Base-by-base conservation (phyloP, 768 basidiomycete species). In the Pleurotus djamor region DNA sequence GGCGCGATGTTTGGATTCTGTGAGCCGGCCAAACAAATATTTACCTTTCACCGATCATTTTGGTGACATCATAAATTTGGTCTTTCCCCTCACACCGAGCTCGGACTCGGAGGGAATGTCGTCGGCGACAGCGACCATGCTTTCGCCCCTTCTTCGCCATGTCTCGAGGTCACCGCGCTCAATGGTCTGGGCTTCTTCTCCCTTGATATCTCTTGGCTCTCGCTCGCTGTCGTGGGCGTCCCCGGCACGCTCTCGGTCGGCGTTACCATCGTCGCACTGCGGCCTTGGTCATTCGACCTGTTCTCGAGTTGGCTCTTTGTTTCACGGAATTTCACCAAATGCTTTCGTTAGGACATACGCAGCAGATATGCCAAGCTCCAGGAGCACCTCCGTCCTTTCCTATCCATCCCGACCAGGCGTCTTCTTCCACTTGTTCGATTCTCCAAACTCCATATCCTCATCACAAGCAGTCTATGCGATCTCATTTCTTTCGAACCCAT, bases 331-430 rank as follows among this genome's bases (percentile, higher is more conserved):
- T 28, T 28, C 21, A 28, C 21, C 21, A 16, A 7, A 17, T 47
- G 14, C 17, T 16, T 12, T 16, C 9, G 9, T 12, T 47, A 28
- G 21, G 21, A 28, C 21, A 28, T 28, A 28, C 45, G 13, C 45
- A 16, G 17, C 16, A 17, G 17, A 12, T 47, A 1, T 4, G n/a
- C 2, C 10, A 17, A 47, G 7, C 9, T 47, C 9, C n/a, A 12
- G 17, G 17, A 17, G 16, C 45, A 43, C 38, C n/a, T 43, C 21
- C 4, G 32, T 56, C 36, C 67, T 71, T 34, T 41, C 79, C 6
- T 89, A 91, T 68, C 83, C 88, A 1, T 74, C 77, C 52, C 80
- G 89, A 10, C 79, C 85, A 14, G 87, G 85, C 67, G 70, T 92
- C 2, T 91, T 83, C 66, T 92, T 91, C 72, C 89, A 92, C 67